Base-by-base conservation (phyloP, 768 basidiomycete species). In the Chalciporus sphaerocephalus region DNA sequence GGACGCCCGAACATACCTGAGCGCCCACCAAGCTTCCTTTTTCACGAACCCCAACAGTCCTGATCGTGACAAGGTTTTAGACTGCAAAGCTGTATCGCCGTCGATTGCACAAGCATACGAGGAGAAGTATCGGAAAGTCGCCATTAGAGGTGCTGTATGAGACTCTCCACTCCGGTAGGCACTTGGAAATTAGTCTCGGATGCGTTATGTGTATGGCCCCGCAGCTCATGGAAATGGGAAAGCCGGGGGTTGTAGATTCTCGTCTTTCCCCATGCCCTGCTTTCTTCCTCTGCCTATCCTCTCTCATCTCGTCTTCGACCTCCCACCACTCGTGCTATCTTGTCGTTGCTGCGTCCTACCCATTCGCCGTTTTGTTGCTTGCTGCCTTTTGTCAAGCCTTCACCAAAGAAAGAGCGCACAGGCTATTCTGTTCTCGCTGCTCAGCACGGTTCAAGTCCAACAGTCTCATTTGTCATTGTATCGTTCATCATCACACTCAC, bases 141-240 rank as follows among this genome's bases (percentile, higher is more conserved):
- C 80, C 58, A 91, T 98, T 68, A 93, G 83, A 73, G 95, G 95
- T 56, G 92, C 93, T 61, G 87, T 95, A 69, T 93, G 73, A 63
- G 36, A 42, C 34, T 34, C 20, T 47, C 24, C 17, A 7, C 33
- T 40, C 28, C 16, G 46, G 46, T 47, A 38, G 33, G 15, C 30
- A 36, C 35, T 38, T 28, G 45, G 51, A 49, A 42, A 18, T 36
- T 17, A 22, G 42, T 27, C 44, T 30, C 44, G 43, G 30, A 28
- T 22, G 25, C 23, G 38, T 16, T 24, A 7, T n/a, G 20, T 33
- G 16, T 23, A 43, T 33, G 47, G 47, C 33, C 32, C 33, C 25
- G 43, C 50, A 40, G 45, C 46, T 48, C 46, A 18, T 23, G 40
- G 57, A 57, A 40, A 49, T 34, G 30, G 44, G 51, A 50, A 50